Conservation (phyloP, 495 filamentous ascomycete species). For the Penicillium malachiteum region DNA sequence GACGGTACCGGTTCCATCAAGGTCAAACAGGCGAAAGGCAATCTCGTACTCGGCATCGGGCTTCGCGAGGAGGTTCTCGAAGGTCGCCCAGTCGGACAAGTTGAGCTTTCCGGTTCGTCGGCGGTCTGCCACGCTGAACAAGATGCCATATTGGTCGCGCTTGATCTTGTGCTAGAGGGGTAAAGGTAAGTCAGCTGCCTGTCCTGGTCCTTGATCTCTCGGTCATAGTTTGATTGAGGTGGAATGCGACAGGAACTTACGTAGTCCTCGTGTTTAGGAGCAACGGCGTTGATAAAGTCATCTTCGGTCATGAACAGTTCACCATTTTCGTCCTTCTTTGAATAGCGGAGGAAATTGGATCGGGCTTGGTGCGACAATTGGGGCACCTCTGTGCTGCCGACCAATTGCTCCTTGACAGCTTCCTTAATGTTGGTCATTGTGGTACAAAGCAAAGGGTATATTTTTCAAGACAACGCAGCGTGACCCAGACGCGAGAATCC, state of each 20-base stretch:
- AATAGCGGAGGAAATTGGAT: conserved; percentile 73
- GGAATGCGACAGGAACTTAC: conserved; percentile 53
- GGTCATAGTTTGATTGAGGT: background rate
- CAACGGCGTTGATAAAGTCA: conserved; percentile 87
- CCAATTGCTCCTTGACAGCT: conserved; percentile 72
- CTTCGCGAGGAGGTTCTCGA: conserved; percentile 89
- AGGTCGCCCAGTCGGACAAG: conserved; percentile 84
- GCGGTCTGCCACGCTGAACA: conserved; percentile 87
- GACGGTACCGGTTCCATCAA: conserved; percentile 75
- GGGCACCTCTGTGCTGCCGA: conserved; percentile 62
- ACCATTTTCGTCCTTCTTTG: conserved; percentile 72
- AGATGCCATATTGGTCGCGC: conserved; percentile 87
- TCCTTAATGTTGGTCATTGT: conserved; percentile 61
- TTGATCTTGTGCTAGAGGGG: conserved; percentile 85
- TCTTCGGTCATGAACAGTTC: conserved; percentile 78
- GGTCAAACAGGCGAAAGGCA: conserved; percentile 92
- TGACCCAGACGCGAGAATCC: conserved; percentile 12
- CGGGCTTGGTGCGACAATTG: conserved; percentile 68
- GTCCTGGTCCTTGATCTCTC: background rate
- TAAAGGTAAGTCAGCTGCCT: background rate
- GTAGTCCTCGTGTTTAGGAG: conserved; percentile 84
- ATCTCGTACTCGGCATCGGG: conserved; percentile 99
- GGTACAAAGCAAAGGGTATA: conserved; percentile 22
- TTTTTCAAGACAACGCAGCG: background rate
- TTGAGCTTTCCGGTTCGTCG: conserved; percentile 66